A percentile compares a stretch with the other conserved stretches of the same genome.
phyloP scores from a whole-genome alignment of 345 rosid genomes.

The Clarkia xantiana region DNA sequence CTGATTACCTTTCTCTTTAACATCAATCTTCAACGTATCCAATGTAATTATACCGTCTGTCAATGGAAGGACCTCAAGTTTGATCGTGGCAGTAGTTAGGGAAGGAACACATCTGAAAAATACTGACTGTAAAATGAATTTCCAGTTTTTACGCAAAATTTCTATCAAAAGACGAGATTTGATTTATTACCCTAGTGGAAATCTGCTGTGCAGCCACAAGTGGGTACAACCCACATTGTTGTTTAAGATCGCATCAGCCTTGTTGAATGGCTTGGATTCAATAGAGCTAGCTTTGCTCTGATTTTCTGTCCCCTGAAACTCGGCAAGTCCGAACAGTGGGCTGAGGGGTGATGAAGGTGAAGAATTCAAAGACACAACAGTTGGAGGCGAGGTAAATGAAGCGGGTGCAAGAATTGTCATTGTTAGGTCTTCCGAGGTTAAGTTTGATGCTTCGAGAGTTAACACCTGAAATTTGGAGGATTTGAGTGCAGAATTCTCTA shows the following conservation, averaged over 20 bases:
- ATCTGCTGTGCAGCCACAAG: constrained; percentile 97
- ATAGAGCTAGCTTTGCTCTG: constrained; percentile 16
- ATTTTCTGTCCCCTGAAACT: constrained; percentile 33
- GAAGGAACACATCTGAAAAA: constrained; percentile 77
- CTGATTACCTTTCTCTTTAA: constrained; percentile 76
- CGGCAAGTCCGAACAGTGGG: constrained; percentile 49
- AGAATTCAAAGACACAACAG: constrained; percentile 72
- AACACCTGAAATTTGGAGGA: constrained; percentile 42
- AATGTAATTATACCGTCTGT: constrained; percentile 91
- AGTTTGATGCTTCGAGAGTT: constrained; percentile 89
- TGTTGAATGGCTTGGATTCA: constrained; percentile 18
- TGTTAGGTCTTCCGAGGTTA: constrained; percentile 79
- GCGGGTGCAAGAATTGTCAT: constrained; percentile 90
- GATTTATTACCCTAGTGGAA: constrained; percentile 73
- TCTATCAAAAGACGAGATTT: constrained; percentile 8
- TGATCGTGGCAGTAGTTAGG: constrained; percentile 73
- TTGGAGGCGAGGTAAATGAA: constrained; percentile 76
- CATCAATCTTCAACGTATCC: constrained; percentile 74
- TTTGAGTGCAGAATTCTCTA: background rate
- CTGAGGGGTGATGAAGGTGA: constrained; percentile 53
- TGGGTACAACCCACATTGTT: constrained; percentile 66
- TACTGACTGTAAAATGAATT: constrained; percentile 6
- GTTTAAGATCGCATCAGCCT: constrained; percentile 52
- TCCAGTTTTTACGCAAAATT: background rate
- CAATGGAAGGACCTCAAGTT: constrained; percentile 87